Percentiles rank a stretch among this genome's conserved stretches.
These are phyloP conservation scores for Dionaea muscipula DNA, from an alignment of 179 eudicot species.

Conservation along the genomic window DNA sequence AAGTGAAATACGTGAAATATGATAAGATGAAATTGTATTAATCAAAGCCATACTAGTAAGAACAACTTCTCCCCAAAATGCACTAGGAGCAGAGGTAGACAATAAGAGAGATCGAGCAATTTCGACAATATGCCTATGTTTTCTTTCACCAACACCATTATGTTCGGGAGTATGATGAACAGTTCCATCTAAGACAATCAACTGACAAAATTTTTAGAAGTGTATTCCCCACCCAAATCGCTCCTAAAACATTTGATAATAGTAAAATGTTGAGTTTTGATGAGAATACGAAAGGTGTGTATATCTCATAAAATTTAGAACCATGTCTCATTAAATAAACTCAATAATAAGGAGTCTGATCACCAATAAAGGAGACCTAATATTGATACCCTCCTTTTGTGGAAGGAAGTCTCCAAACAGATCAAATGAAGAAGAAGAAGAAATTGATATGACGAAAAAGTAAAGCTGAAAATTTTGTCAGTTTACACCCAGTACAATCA, in stretches of 20 bases:
- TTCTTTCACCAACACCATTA: background rate
- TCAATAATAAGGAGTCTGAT: conserved; percentile 4
- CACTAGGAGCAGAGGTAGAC: too few relatives aligned
- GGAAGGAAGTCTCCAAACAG: too few relatives aligned
- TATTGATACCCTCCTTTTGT: too few relatives aligned
- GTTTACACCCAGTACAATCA: conserved; percentile 8
- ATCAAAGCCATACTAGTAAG: too few relatives aligned
- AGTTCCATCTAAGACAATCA: conserved; percentile 3
- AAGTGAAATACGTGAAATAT: too few relatives aligned
- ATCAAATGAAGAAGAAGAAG: conserved; percentile 8
- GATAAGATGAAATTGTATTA: too few relatives aligned
- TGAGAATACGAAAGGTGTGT: conserved; percentile 1
- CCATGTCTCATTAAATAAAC: conserved; percentile 3
- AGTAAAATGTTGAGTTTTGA: conserved; percentile 1
- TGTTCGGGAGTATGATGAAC: background rate
- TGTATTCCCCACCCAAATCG: too few relatives aligned
- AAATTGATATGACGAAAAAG: background rate
- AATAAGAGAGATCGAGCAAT: background rate
- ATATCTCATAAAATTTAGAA: background rate
- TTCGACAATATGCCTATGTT: background rate
- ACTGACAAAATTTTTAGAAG: conserved; percentile 1
- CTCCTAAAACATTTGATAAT: conserved; percentile 7
- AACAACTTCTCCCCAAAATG: too few relatives aligned
- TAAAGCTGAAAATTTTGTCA: conserved; percentile 3
- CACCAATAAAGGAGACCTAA: too few relatives aligned